Percentiles rank a stretch among this genome's conserved stretches.
Evolutionary conservation across 192 early-diverging fungal species (phyloP).

Genomic region (Coemansia sp.): DNA sequence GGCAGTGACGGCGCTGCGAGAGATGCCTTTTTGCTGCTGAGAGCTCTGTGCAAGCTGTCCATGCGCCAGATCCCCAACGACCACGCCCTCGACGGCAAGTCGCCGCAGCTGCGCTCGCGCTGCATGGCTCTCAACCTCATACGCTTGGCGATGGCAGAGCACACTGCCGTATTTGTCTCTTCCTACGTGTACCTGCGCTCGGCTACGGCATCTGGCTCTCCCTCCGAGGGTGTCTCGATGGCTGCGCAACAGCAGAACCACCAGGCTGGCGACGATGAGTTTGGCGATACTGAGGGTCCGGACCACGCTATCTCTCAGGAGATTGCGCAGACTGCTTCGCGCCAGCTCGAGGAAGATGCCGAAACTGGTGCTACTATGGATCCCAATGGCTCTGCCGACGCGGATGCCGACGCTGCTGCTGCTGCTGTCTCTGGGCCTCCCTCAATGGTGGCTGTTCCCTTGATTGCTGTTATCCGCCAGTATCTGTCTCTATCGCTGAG

Average conservation of each 20-base stretch:
- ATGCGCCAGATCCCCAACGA: conserved; percentile 75
- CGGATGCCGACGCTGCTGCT: background rate
- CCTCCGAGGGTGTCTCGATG: background rate
- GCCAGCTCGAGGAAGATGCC: conserved; percentile 7
- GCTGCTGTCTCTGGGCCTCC: background rate
- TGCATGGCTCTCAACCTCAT: conserved; percentile 80
- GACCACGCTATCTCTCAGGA: conserved; percentile 27
- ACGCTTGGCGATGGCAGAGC: conserved; percentile 66
- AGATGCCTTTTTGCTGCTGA: conserved; percentile 81
- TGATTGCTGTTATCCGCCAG: conserved; percentile 83
- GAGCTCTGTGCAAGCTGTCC: conserved; percentile 83
- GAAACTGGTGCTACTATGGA: no score
- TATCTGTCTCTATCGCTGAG: conserved; percentile 78
- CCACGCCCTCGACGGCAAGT: conserved; percentile 68
- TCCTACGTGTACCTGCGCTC: conserved; percentile 51
- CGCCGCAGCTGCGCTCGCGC: conserved; percentile 80
- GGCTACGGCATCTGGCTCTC: background rate
- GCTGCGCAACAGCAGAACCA: background rate
- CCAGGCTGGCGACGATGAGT: conserved; percentile 27
- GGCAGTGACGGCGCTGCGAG: conserved; percentile 42
- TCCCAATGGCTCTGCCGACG: background rate
- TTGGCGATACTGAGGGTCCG: conserved; percentile 38
- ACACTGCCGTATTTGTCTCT: conserved; percentile 69
- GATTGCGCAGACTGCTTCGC: conserved; percentile 11
- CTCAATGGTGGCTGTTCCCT: conserved; percentile 53